Evolutionary conservation across 2,329 filamentous ascomycete species (phyloP).

Genomic region (Claviceps paspali): DNA sequence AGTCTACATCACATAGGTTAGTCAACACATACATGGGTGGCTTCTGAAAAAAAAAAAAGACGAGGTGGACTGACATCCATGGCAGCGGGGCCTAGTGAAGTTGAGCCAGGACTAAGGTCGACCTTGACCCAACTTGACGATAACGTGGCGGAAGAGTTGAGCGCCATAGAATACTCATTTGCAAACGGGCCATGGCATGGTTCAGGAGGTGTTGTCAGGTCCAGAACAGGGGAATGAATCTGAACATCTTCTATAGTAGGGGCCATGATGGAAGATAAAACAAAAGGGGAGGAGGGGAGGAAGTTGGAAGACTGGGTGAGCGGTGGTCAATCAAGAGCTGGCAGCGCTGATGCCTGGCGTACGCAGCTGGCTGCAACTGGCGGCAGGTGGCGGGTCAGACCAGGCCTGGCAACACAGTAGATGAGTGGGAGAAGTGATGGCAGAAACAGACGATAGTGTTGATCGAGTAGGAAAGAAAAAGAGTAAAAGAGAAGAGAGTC

Average conservation of each 20-base stretch:
- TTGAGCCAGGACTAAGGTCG: background rate
- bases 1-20: background rate
- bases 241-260: background rate
- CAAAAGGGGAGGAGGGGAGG: too few relatives aligned
- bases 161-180: background rate
- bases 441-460: too few relatives aligned
- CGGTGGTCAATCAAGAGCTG: background rate
- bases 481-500: too few relatives aligned
- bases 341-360: background rate
- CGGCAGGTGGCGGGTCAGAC: too few relatives aligned
- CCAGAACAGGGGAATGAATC: background rate
- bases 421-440: background rate
- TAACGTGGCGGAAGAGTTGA: background rate
- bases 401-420: background rate
- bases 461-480: background rate
- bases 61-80: conserved; percentile 1
- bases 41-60: background rate
- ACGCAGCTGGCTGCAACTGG: background rate
- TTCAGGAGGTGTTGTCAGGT: background rate
- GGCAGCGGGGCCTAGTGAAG: background rate
- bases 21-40: background rate
- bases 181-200: background rate
- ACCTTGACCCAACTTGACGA: background rate
- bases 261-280: too few relatives aligned
- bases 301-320: background rate